phyloP scores from a whole-genome alignment of 345 rosid species.

The Arabis hirsuta region DNA sequence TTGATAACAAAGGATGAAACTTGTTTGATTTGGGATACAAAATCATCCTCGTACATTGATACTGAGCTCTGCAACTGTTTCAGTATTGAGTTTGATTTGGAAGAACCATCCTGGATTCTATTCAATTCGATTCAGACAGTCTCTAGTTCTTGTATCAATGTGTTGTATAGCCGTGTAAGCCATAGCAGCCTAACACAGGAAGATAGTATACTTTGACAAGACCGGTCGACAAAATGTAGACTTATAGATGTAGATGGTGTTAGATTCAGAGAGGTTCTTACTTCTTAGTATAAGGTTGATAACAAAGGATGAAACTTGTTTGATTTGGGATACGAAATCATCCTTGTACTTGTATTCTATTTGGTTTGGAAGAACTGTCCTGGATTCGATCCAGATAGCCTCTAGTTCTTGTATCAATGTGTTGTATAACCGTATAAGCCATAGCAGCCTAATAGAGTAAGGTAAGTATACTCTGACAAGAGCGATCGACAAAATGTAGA shows the following conservation, averaged over 20 bases:
- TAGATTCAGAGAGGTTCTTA: too few relatives aligned
- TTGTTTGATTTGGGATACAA: conserved; percentile 25
- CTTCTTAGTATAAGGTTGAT: too few relatives aligned
- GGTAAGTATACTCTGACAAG: not conserved
- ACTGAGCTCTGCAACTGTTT: conserved; percentile 22
- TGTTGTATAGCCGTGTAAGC: not conserved
- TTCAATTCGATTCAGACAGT: not conserved
- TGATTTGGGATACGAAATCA: too few relatives aligned
- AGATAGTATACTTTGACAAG: not conserved
- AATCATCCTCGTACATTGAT: not conserved
- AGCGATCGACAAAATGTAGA: not conserved
- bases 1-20: conserved; percentile 13
- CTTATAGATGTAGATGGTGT: too few relatives aligned
- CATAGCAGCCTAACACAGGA: too few relatives aligned
- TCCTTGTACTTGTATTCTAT: too few relatives aligned
- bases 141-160: conserved; percentile 8
- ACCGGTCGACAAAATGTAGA: not conserved
- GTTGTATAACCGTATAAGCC: too few relatives aligned
- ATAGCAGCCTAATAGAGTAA: not conserved
- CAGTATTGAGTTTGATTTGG: not conserved
- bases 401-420: conserved; percentile 18
- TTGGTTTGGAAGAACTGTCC: too few relatives aligned
- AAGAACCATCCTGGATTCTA: not conserved
- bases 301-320: too few relatives aligned
- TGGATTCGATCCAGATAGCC: too few relatives aligned